phyloP scores from a whole-genome alignment of 352 stramenopile genomes.

The Phytopythium helicoides region DNA sequence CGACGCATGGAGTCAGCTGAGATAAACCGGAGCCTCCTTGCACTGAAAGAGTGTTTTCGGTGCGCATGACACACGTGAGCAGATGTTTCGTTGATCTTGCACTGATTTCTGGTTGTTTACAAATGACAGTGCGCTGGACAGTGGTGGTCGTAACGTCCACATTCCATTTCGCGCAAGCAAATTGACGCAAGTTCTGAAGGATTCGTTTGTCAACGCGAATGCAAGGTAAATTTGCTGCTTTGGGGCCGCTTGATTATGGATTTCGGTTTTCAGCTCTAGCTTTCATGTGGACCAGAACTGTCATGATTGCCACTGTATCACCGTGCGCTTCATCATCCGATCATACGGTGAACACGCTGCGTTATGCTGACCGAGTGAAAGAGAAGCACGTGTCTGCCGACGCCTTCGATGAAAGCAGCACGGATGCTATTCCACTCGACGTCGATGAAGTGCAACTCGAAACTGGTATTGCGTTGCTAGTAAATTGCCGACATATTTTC shows the following conservation, averaged over 20 bases:
- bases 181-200: constrained; percentile 97
- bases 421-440: constrained; percentile 31
- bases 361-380: constrained; percentile 97
- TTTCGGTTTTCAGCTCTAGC: too few species aligned
- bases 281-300: constrained; percentile 56
- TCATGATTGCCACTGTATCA: constrained; percentile 96
- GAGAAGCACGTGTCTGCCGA: constrained; percentile 88
- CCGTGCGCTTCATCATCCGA: constrained; percentile 92
- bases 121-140: constrained; percentile 85
- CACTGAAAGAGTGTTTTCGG: constrained; percentile 97
- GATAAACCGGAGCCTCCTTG: constrained; percentile 97
- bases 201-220: constrained; percentile 96
- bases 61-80: constrained; percentile 21
- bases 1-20: constrained; percentile 95
- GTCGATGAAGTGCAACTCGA: constrained; percentile 61
- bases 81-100: too few species aligned
- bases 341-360: constrained; percentile 97
- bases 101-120: neutral
- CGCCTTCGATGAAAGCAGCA: constrained; percentile 47
- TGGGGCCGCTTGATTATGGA: neutral
- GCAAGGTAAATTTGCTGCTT: constrained; percentile 18
- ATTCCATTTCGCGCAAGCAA: constrained; percentile 97
- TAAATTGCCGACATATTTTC: neutral
- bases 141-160: constrained; percentile 82
- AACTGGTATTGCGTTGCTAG: constrained; percentile 42